Evolutionary conservation across 2,329 filamentous ascomycete species (phyloP).

Genomic region (Leptographium procerum): DNA sequence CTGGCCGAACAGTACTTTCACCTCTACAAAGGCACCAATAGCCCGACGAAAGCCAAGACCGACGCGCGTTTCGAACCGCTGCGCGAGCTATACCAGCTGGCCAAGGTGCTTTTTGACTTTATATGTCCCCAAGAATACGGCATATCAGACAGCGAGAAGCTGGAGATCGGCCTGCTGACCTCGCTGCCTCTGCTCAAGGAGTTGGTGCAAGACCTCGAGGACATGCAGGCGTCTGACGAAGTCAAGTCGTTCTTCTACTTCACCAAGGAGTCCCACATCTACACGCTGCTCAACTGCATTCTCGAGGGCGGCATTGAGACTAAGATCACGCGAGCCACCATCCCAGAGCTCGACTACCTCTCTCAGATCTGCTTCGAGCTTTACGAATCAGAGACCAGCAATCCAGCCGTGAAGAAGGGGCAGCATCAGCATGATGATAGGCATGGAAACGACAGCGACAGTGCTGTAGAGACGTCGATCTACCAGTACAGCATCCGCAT

Average conservation of each 20-base stretch:
- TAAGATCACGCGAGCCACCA: constrained; percentile 89
- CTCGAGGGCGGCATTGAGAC: constrained; percentile 93
- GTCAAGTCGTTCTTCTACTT: constrained; percentile 98
- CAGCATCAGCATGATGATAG: neutral
- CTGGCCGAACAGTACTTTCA: constrained; percentile 73
- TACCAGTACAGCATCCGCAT: constrained; percentile 96
- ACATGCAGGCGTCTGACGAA: constrained; percentile 88
- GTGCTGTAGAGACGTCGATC: constrained; percentile 33
- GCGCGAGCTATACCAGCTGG: constrained; percentile 82
- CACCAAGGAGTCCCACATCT: constrained; percentile 98
- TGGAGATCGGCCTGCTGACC: constrained; percentile 94
- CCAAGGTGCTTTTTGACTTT: constrained; percentile 94
- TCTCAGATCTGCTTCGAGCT: constrained; percentile 97
- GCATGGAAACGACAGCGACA: constrained; percentile 21
- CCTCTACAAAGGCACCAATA: constrained; percentile 63
- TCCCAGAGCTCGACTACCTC: constrained; percentile 93
- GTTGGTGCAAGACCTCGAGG: constrained; percentile 92
- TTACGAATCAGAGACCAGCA: constrained; percentile 81
- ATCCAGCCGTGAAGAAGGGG: constrained; percentile 15
- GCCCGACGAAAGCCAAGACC: constrained; percentile 63
- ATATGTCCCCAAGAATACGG: constrained; percentile 98
- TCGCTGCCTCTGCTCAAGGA: constrained; percentile 89
- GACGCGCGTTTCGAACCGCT: constrained; percentile 80
- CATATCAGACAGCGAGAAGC: constrained; percentile 87
- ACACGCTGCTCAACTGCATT: constrained; percentile 95